Evolutionary conservation across 495 filamentous ascomycete species (phyloP).

Genomic region (Xylaria telfairii): DNA sequence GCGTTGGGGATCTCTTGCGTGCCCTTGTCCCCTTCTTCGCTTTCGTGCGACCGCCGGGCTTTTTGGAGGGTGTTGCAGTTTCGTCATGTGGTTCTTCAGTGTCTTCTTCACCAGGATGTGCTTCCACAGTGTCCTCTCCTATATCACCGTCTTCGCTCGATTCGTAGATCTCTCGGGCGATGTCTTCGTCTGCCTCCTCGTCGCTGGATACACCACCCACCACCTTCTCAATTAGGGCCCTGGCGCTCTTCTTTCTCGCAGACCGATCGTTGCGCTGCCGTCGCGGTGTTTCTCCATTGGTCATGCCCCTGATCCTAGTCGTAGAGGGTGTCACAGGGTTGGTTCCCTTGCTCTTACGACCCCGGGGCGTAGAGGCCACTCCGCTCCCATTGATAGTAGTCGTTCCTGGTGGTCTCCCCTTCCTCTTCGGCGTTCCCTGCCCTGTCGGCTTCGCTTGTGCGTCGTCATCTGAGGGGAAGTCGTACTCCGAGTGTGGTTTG

Average conservation of each 20-base stretch:
- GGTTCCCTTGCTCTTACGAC: conserved; percentile 33
- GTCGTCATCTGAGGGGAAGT: conserved; percentile 40
- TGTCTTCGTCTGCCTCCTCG: conserved; percentile 73
- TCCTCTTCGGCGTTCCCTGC: conserved; percentile 34
- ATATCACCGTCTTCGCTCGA: conserved; percentile 60
- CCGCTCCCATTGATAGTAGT: conserved; percentile 13
- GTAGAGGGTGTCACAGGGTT: conserved; percentile 45
- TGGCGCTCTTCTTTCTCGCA: conserved; percentile 83
- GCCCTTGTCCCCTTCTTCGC: conserved; percentile 43
- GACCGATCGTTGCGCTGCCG: conserved; percentile 71
- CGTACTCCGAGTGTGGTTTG: conserved; percentile 31
- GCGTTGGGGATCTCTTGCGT: conserved; percentile 77
- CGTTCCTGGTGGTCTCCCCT: conserved; percentile 20
- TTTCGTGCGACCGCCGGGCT: conserved; percentile 45
- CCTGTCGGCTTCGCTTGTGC: conserved; percentile 2
- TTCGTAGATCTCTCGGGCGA: conserved; percentile 75
- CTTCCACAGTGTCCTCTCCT: conserved; percentile 45
- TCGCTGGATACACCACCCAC: conserved; percentile 69
- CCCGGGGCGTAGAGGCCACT: conserved; percentile 40
- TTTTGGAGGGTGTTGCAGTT: conserved; percentile 41
- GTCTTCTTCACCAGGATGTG: conserved; percentile 35
- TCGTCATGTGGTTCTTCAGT: conserved; percentile 49
- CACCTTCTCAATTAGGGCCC: conserved; percentile 70
- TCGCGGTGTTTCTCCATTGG: conserved; percentile 57
- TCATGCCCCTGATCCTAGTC: conserved; percentile 24